Evolutionary conservation across 345 rosid genomes (phyloP), one percentile per base, ranked within the genome.

Genomic region (Dipteronia dyeriana): DNA sequence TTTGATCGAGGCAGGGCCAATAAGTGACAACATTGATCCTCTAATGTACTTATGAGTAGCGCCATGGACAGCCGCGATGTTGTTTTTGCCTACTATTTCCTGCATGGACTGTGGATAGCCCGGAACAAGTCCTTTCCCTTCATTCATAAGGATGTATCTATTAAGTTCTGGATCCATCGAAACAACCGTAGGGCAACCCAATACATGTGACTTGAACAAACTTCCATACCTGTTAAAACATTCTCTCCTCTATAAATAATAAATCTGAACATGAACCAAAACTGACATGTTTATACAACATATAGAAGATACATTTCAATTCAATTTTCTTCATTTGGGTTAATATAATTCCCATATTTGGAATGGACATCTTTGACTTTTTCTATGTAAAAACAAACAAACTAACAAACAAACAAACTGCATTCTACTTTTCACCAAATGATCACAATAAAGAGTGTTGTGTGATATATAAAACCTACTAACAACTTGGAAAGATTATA

Each of bases 31-130:
- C 68, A 92, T 78, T 0, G 97, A 84, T 25, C 97, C 94, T 82
- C 98, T 87, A 83, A 92, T 90, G 67, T 75, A 70, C 83, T 81
- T 89, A 73, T 94, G 98, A 61, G 89, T 74, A 25, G 92, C 77
- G 62, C 98, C 97, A 26, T 91, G 89, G 79, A 95, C 94, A 5
- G 95, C 95, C 22, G 95, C 94, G 63, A 95, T 89, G 84, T 95
- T 95, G 75, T 83, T 68, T 74, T 85, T 86, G 59, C 98, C 97
- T 12, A 95, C 73, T 26, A 95, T 90, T 71, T 93, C 97, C 20
- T 83, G 84, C 94, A 90, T 91, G 72, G 98, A 91, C 78, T 89
- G 86, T n/a, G 97, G 97, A 73, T 95, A 95, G 23, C 98, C 98
- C 47, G 97, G 94, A 72, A 95, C 91, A 43, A 93, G 85, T 38